phyloP scores from a whole-genome alignment of 495 filamentous ascomycete genomes.

The Hyphodiscus hymeniophilus region DNA sequence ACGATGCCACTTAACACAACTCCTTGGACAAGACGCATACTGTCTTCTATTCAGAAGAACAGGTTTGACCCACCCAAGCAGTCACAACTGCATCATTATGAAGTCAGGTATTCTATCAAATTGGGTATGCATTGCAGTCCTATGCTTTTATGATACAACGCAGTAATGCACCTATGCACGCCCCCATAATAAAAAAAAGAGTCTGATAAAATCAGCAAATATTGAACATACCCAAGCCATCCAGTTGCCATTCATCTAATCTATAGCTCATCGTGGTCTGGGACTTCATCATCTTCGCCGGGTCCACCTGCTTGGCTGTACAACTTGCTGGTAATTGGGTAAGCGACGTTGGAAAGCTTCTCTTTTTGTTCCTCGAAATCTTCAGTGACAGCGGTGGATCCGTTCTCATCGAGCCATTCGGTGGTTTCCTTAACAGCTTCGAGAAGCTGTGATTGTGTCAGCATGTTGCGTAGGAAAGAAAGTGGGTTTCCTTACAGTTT shows the following conservation, averaged over 20 bases:
- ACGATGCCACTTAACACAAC: too few relatives aligned
- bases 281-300: slow-evolving; percentile 66
- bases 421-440: slow-evolving; percentile 95
- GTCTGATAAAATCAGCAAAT: background rate
- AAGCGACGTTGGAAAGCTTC: slow-evolving; percentile 92
- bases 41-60: too few relatives aligned
- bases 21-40: too few relatives aligned
- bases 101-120: slow-evolving; percentile 10
- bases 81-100: too few relatives aligned
- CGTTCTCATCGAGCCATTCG: slow-evolving; percentile 98
- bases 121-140: slow-evolving; percentile 10
- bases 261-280: slow-evolving; percentile 87
- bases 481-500: slow-evolving; percentile 51
- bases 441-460: slow-evolving; percentile 52
- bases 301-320: slow-evolving; percentile 56
- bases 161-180: background rate
- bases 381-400: slow-evolving; percentile 72
- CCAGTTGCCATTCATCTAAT: background rate
- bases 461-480: background rate
- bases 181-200: background rate
- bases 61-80: too few relatives aligned
- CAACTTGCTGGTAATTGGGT: slow-evolving; percentile 97
- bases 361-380: slow-evolving; percentile 99
- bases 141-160: slow-evolving; percentile 9
- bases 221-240: too few relatives aligned